Evolutionary conservation across 75 land plant species (phyloP).

Genomic region (Selaginella moellendorffii): DNA sequence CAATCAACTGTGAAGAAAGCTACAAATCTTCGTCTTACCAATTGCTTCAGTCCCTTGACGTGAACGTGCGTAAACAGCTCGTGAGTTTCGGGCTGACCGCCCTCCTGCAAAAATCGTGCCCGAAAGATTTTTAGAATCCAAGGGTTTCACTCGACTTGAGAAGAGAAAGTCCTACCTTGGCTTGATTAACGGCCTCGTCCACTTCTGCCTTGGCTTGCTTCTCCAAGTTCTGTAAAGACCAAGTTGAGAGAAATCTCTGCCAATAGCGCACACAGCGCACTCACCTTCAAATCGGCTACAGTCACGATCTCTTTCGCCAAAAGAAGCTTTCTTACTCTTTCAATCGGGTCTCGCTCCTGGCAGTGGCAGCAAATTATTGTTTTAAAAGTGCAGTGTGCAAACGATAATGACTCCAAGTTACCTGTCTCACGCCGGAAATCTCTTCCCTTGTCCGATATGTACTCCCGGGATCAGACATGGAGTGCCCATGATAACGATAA

Average conservation of each 20-base stretch:
- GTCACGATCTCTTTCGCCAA: constrained; percentile 57
- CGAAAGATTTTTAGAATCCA: not conserved
- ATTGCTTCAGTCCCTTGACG: constrained; percentile 52
- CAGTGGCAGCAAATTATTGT: constrained; percentile 2
- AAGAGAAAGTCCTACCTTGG: constrained; percentile 48
- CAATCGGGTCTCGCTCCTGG: constrained; percentile 97
- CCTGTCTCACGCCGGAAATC: constrained; percentile 89
- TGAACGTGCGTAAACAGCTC: constrained; percentile 67
- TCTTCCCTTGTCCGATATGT: constrained; percentile 98
- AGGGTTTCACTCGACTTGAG: no score
- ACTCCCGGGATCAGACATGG: constrained; percentile 99
- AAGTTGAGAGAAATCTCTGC: constrained; percentile 5
- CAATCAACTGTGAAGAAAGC: not conserved
- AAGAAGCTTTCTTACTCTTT: constrained; percentile 73
- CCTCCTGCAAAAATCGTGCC: constrained; percentile 40
- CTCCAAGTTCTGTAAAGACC: constrained; percentile 51
- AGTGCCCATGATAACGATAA: constrained; percentile 95
- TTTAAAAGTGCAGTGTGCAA: not conserved
- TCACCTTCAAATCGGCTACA: constrained; percentile 80
- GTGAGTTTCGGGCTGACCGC: constrained; percentile 71
- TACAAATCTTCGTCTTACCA: constrained; percentile 31
- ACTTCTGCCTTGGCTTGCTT: constrained; percentile 85
- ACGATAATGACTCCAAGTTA: constrained; percentile 4
- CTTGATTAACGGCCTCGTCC: constrained; percentile 79
- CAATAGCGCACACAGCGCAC: not conserved